phyloP scores from a whole-genome alignment of 106 monocot species.

The Dioscorea alata region DNA sequence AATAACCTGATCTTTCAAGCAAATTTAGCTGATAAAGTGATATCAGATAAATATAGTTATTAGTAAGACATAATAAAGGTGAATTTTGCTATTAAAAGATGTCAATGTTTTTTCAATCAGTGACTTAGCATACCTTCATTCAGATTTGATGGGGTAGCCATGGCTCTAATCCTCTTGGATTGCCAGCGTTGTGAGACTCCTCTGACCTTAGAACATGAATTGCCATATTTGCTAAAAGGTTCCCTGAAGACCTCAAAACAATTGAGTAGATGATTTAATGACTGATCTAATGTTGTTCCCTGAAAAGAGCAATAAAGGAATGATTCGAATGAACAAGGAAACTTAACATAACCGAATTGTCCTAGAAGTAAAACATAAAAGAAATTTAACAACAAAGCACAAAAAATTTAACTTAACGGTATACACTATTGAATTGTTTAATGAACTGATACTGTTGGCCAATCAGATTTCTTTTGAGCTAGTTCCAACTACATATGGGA shows the following conservation, averaged over 20 bases:
- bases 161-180: constrained; percentile 19
- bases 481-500: not conserved
- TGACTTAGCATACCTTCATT: constrained; percentile 14
- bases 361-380: not conserved
- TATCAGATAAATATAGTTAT: too few species aligned
- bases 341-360: not conserved
- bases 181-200: constrained; percentile 6
- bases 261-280: constrained; percentile 40
- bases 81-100: too few species aligned
- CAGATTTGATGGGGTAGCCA: constrained; percentile 7
- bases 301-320: constrained; percentile 9
- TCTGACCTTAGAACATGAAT: constrained; percentile 14
- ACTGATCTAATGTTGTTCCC: constrained; percentile 22
- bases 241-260: constrained; percentile 38
- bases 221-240: constrained; percentile 11
- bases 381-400: not conserved
- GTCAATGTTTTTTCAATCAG: too few species aligned
- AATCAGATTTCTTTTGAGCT: not conserved
- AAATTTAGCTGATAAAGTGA: too few species aligned
- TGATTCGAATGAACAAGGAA: not conserved
- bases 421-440: not conserved
- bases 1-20: too few species aligned
- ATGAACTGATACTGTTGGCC: too few species aligned
- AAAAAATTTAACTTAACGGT: not conserved
- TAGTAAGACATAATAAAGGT: too few species aligned